A percentile compares a stretch with the other conserved stretches of the same genome.
These are phyloP conservation scores for Chamaenerion angustifolium DNA, from an alignment of 345 rosid species.

Conservation along the genomic window DNA sequence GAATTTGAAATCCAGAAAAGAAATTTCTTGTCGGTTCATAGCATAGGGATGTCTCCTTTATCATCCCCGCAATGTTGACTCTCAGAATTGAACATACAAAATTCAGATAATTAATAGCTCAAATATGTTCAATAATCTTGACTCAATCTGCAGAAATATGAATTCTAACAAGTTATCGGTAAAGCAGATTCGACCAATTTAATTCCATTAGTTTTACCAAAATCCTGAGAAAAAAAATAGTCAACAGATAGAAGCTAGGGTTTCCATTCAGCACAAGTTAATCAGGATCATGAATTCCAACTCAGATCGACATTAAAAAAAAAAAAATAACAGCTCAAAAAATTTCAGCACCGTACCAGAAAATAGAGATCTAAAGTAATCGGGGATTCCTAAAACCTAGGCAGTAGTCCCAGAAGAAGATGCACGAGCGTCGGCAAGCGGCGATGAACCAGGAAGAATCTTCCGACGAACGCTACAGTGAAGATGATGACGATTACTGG, in stretches of 20 bases:
- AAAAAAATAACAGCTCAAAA: background rate
- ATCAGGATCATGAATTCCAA: no score
- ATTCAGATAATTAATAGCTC: no score
- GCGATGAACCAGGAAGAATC: constrained; percentile 27
- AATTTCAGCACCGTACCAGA: constrained; percentile 4
- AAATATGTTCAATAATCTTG: no score
- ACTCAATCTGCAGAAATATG: no score
- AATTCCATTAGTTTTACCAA: constrained; percentile 5
- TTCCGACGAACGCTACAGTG: constrained; percentile 41
- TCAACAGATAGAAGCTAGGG: background rate
- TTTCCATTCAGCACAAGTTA: constrained; percentile 4
- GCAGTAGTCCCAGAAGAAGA: background rate
- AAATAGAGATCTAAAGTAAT: constrained; percentile 1
- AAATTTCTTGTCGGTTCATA: no score
- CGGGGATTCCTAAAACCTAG: background rate
- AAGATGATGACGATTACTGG: constrained; percentile 6
- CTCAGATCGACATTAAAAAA: constrained; percentile 4
- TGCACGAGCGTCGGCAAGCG: background rate
- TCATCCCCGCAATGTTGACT: no score
- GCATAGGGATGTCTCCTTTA: no score
- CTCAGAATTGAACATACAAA: no score
- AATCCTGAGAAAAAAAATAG: background rate
- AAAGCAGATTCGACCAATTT: background rate
- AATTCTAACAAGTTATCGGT: background rate
- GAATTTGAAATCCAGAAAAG: no score